A percentile compares a stretch with the other conserved stretches of the same genome.
phyloP scores from a whole-genome alignment of 2,329 filamentous ascomycete genomes.

The Neofusicoccum ribis region DNA sequence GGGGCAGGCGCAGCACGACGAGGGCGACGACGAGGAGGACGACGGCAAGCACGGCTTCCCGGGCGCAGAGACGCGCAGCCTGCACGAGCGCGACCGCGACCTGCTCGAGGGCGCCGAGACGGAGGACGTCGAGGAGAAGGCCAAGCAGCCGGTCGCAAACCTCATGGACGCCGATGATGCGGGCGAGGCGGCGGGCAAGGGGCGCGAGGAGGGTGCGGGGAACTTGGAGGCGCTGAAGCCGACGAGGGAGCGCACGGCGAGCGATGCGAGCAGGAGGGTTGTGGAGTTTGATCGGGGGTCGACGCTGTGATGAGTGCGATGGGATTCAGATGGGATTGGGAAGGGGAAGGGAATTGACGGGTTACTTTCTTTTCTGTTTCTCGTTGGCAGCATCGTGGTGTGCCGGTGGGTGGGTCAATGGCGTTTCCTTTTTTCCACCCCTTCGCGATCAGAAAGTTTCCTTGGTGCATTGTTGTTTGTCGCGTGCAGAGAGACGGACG shows the following conservation, averaged over 20 bases:
- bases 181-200: neutral
- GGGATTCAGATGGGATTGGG: too few relatives aligned
- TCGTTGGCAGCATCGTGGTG: too few relatives aligned
- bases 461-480: too few relatives aligned
- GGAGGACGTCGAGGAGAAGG: slow-evolving; percentile 35
- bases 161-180: slow-evolving; percentile 3
- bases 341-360: neutral
- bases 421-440: too few relatives aligned
- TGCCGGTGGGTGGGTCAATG: too few relatives aligned
- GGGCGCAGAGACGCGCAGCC: slow-evolving; percentile 22
- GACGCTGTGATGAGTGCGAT: neutral
- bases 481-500: too few relatives aligned
- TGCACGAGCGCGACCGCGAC: slow-evolving; percentile 38
- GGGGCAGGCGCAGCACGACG: slow-evolving; percentile 55
- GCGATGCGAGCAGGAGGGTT: slow-evolving; percentile 25
- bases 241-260: slow-evolving; percentile 4
- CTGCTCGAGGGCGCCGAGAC: slow-evolving; percentile 53
- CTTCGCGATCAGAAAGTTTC: too few relatives aligned
- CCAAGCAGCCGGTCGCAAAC: neutral
- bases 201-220: slow-evolving; percentile 17
- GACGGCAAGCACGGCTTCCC: slow-evolving; percentile 55
- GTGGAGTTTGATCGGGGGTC: slow-evolving; percentile 37
- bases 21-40: slow-evolving; percentile 64
- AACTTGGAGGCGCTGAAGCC: slow-evolving; percentile 29
- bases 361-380: too few relatives aligned